Evolutionary conservation across 140 eudicot genomes (phyloP).

Genomic region (Senecio squalidus): DNA sequence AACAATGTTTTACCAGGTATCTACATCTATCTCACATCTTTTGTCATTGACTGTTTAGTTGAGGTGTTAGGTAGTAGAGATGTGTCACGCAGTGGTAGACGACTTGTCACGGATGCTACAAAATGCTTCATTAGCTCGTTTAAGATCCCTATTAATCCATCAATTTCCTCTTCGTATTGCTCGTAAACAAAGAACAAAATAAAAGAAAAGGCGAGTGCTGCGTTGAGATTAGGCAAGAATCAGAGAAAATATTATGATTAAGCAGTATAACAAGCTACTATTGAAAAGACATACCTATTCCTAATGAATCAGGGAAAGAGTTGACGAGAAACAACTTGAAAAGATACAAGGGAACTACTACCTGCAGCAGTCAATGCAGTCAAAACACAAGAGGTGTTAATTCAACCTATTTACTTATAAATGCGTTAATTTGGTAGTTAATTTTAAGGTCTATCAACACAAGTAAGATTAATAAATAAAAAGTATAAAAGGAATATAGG

Average conservation of each 20-base stretch:
- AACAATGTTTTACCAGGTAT: constrained; percentile 3
- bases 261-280: neutral
- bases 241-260: neutral
- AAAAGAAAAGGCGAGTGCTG: constrained; percentile 70
- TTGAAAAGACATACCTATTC: constrained; percentile 46
- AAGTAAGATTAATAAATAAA: too few relatives aligned
- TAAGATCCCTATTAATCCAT: constrained; percentile 31
- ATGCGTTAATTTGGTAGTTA: too few relatives aligned
- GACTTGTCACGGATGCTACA: constrained; percentile 14
- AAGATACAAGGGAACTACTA: constrained; percentile 39
- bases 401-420: too few relatives aligned
- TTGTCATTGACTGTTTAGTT: constrained; percentile 4
- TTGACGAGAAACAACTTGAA: constrained; percentile 46
- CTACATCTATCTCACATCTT: constrained; percentile 25
- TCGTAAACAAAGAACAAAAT: constrained; percentile 66
- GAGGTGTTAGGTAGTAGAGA: constrained; percentile 19
- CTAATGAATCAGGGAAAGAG: constrained; percentile 53
- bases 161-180: constrained; percentile 80
- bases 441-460: too few relatives aligned
- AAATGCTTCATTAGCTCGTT: constrained; percentile 20
- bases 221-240: constrained; percentile 16
- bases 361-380: constrained; percentile 32
- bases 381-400: neutral
- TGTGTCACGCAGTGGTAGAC: too few relatives aligned
- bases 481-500: too few relatives aligned